Percentiles rank a stretch among this genome's conserved stretches.
Conservation (phyloP, 768 basidiomycete species). For the Auriculariales sp. region DNA sequence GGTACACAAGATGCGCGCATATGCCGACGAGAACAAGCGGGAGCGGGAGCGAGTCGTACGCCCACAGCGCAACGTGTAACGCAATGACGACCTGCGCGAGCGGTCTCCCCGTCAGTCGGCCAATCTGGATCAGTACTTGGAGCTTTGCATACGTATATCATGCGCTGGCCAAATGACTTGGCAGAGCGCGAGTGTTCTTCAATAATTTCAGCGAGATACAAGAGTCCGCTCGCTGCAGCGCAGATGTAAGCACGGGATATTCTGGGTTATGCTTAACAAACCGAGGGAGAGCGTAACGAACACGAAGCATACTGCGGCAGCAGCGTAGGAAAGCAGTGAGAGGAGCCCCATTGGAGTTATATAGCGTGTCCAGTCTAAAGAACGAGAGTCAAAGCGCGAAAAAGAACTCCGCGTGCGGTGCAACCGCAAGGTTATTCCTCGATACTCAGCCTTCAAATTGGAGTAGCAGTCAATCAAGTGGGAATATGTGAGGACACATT, state of each 20-base stretch:
- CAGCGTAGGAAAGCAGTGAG: slow-evolving; percentile 37
- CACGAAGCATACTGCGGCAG: slow-evolving; percentile 60
- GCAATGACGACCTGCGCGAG: slow-evolving; percentile 51
- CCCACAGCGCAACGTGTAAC: slow-evolving; percentile 62
- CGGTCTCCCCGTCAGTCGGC: too few species aligned
- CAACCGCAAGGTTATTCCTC: too few species aligned
- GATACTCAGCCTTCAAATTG: too few species aligned
- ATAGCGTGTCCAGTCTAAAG: too few species aligned
- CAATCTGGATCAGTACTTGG: too few species aligned
- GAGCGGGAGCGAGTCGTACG: slow-evolving; percentile 66
- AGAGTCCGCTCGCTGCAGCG: slow-evolving; percentile 67
- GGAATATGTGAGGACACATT: too few species aligned
- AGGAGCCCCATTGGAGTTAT: slow-evolving; percentile 19
- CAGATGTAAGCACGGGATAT: too few species aligned
- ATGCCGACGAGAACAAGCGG: slow-evolving; percentile 66
- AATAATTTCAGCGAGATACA: slow-evolving; percentile 90
- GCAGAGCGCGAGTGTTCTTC: slow-evolving; percentile 82
- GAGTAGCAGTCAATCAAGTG: too few species aligned
- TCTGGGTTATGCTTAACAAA: slow-evolving; percentile 28
- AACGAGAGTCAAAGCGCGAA: too few species aligned
- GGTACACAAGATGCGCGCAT: slow-evolving; percentile 73
- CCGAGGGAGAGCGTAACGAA: slow-evolving; percentile 90
- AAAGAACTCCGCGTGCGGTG: too few species aligned
- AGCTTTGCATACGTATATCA: slow-evolving; percentile 60
- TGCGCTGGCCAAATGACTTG: slow-evolving; percentile 68